Conservation (phyloP, 805 yeast species). For the Saccharomyces eubayanus region DNA sequence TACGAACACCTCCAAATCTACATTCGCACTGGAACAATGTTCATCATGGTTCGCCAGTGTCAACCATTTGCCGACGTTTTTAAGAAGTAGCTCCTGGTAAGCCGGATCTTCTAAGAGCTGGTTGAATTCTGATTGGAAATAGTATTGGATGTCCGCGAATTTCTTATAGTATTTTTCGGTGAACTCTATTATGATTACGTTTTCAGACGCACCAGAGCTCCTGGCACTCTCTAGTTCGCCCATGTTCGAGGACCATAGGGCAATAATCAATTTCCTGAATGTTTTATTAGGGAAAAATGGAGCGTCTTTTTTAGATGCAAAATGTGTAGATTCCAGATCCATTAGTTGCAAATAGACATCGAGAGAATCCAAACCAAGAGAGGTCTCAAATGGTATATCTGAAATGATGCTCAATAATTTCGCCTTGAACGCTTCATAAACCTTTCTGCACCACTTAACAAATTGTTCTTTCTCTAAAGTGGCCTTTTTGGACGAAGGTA, state of each 20-base stretch:
- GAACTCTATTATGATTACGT: conserved; percentile 48
- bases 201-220: conserved; percentile 35
- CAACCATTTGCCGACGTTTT: conserved; percentile 33
- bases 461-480: conserved; percentile 25
- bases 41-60: conserved; percentile 32
- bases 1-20: conserved; percentile 32
- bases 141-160: conserved; percentile 73
- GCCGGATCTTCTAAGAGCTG: conserved; percentile 18
- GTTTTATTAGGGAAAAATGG: conserved; percentile 55
- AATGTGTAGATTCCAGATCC: conserved; percentile 45
- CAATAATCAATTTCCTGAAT: conserved; percentile 36
- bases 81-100: conserved; percentile 10
- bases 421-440: conserved; percentile 47
- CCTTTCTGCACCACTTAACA: conserved; percentile 55
- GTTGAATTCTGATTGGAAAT: conserved; percentile 50
- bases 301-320: conserved; percentile 44
- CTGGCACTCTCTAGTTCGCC: conserved; percentile 33
- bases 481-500: conserved; percentile 17
- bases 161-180: conserved; percentile 43
- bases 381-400: conserved; percentile 34
- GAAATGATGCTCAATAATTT: conserved; percentile 37
- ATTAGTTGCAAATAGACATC: conserved; percentile 50
- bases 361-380: conserved; percentile 43
- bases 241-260: conserved; percentile 32
- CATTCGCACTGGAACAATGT: conserved; percentile 27